Base-by-base conservation (phyloP, 2,329 filamentous ascomycete species). In the Trichoderma harzianum region DNA sequence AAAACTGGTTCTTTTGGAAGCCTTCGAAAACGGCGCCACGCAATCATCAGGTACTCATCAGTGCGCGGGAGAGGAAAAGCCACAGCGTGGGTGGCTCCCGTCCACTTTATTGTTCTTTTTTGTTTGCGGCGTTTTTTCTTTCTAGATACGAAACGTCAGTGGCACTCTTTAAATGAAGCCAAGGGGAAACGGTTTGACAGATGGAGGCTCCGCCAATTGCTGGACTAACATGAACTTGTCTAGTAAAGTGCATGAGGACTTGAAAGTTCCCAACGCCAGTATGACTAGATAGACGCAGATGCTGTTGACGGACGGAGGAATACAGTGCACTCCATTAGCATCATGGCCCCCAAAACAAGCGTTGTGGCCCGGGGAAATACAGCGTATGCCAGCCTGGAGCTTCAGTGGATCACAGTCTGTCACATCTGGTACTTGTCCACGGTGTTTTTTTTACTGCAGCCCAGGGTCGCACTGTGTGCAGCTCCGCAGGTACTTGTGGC, bases 331-430 rank as follows among this genome's bases (percentile, higher is more conserved):
- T 53, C 47, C 47, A 5, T 53, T 21, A 21, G 21, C 47, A 24
- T 53, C 47, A 7, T 53, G 47, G 21, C 47, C 61, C 61, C 36
- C 34, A n/a, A 55, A 55, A 43, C 36, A 64, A 28, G 63, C 63
- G 63, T n/a, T 55, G 30, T 55, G 47, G 63, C 63, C 8, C 65
- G 16, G 36, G 24, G 24, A 43, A 68, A 43, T 60, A 58, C 65
- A 68, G 65, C 65, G 65, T 53, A 68, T 68, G 26, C 34, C 65
- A 32, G 65, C 65, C 53, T 68, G 43, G 62, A 65, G 43, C 28
- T 53, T 14, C 65, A 24, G 53, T 47, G 55, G 53, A 68, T 18
- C 55, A 26, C 30, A 65, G 47, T 21, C 18, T 14, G n/a, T 11
- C 7, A 63, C n/a, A 16, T 6, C 10, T 39, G 10, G n/a, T 43